These are phyloP conservation scores for Delonix regia DNA, from an alignment of 306 rosid genomes.

Conservation along the genomic window DNA sequence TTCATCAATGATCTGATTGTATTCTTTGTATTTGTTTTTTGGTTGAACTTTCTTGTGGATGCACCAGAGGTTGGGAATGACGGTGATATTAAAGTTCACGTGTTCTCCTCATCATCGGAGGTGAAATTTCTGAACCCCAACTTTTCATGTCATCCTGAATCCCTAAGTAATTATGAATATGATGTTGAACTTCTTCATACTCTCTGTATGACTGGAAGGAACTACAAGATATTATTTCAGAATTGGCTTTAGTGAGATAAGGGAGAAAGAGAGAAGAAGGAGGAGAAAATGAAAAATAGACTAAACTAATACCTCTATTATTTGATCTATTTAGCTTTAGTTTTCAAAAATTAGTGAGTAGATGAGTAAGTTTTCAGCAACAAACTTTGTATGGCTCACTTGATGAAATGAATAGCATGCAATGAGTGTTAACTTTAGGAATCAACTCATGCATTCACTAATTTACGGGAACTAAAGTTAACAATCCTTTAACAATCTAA, in stretches of 20 bases:
- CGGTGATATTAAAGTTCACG: slow-evolving; percentile 61
- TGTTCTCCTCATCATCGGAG: slow-evolving; percentile 83
- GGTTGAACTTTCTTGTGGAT: slow-evolving; percentile 26
- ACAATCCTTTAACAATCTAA: not conserved
- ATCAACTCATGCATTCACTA: not conserved
- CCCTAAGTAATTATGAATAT: slow-evolving; percentile 1
- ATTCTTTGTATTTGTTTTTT: slow-evolving; percentile 1
- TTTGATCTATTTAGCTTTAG: not conserved
- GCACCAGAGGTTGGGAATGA: slow-evolving; percentile 55
- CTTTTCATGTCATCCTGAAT: slow-evolving; percentile 10
- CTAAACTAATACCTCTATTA: not conserved
- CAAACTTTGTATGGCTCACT: not conserved
- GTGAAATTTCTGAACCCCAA: slow-evolving; percentile 47
- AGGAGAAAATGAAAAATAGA: not conserved
- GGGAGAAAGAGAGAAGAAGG: not conserved
- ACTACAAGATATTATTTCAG: slow-evolving; percentile 1
- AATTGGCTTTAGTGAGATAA: not conserved
- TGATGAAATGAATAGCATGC: too few relatives aligned
- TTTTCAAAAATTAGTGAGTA: not conserved
- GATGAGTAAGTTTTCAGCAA: not conserved
- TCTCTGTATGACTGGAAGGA: slow-evolving; percentile 1
- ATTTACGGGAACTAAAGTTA: not conserved
- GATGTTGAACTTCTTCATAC: not conserved
- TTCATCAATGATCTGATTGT: slow-evolving; percentile 14
- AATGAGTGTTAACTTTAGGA: not conserved